Conservation (phyloP, 164 flowering plant species). For the Liriodendron chinense region DNA sequence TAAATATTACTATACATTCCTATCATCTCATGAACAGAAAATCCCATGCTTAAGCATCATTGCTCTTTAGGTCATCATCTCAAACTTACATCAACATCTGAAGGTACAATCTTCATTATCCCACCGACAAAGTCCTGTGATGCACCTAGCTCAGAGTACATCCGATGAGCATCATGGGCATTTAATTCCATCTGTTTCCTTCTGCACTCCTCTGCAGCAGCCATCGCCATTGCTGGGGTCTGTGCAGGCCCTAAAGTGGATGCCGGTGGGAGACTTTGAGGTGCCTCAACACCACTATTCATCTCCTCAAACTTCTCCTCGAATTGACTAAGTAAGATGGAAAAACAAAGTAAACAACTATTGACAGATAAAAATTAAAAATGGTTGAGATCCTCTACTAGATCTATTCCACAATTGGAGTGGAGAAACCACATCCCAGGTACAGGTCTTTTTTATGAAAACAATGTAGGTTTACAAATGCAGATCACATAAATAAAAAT, state of each 20-base stretch:
- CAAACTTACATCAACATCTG: conserved; percentile 77
- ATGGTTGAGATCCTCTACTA: neutral
- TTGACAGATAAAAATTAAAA: neutral
- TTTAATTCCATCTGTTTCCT: conserved; percentile 41
- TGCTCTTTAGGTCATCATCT: neutral
- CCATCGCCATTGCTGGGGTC: conserved; percentile 22
- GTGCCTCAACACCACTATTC: conserved; percentile 36
- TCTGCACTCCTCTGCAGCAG: conserved; percentile 30
- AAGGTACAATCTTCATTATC: conserved; percentile 91
- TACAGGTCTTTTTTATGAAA: neutral
- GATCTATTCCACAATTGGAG: neutral
- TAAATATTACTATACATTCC: neutral
- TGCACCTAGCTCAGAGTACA: conserved; percentile 45
- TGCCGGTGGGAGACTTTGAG: conserved; percentile 35
- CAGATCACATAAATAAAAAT: neutral
- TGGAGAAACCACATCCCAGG: no score
- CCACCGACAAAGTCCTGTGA: conserved; percentile 81
- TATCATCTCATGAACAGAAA: neutral
- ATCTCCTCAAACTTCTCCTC: conserved; percentile 88
- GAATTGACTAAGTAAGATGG: conserved; percentile 54
- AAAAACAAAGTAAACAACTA: conserved; percentile 3
- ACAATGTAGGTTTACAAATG: neutral
- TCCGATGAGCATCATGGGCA: conserved; percentile 32
- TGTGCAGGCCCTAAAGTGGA: conserved; percentile 41
- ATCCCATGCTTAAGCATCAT: neutral